A percentile compares a stretch with the other conserved stretches of the same genome.
phyloP scores from a whole-genome alignment of 257 asterid species.

The Ligustrum vulgare region DNA sequence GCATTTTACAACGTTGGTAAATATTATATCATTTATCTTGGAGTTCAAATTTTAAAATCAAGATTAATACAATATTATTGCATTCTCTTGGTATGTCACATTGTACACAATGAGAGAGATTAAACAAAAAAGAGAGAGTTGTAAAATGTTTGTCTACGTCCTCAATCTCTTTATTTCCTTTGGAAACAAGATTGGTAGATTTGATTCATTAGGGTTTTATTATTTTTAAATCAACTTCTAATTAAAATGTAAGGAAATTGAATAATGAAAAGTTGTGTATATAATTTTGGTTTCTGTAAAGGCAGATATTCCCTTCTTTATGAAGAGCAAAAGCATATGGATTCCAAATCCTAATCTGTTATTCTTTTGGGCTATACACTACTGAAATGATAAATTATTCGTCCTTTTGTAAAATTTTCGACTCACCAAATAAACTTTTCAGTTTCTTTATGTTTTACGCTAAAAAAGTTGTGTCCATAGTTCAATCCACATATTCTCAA shows the following conservation, averaged over 20 bases:
- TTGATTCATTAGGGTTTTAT: neutral
- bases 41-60: no score
- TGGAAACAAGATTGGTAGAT: neutral
- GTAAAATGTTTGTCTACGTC: neutral
- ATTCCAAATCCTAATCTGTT: conserved; percentile 1
- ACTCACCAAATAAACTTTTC: neutral
- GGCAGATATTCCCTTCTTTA: conserved; percentile 16
- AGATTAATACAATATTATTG: no score
- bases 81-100: no score
- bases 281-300: conserved; percentile 5
- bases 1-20: no score
- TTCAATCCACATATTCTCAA: no score
- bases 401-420: no score
- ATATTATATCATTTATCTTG: no score
- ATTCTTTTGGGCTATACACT: neutral
- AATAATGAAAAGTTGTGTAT: neutral
- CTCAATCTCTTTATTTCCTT: neutral
- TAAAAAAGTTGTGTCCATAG: no score
- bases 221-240: neutral
- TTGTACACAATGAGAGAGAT: no score
- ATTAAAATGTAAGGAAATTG: neutral
- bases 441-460: neutral
- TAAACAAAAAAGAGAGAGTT: no score
- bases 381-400: neutral
- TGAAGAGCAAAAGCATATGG: conserved; percentile 15